These are phyloP conservation scores for Xerocomellus dryophilus DNA, from an alignment of 768 basidiomycete genomes.

Conservation along the genomic window DNA sequence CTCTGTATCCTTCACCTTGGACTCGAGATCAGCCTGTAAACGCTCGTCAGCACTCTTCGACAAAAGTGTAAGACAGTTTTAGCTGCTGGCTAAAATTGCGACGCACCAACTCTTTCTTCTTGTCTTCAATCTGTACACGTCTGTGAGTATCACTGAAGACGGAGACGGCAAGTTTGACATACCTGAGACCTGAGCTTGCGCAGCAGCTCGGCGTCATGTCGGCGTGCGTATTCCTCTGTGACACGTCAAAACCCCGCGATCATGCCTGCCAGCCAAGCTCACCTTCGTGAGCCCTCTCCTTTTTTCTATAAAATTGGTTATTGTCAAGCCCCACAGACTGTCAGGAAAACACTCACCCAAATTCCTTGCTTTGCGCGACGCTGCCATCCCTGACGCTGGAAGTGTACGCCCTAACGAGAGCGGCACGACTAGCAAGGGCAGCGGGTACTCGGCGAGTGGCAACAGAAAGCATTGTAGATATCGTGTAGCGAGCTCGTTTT, in stretches of 20 bases:
- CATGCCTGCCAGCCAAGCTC: conserved; percentile 4
- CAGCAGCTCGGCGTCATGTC: conserved; percentile 56
- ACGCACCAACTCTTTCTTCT: conserved; percentile 35
- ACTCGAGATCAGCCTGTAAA: conserved; percentile 31
- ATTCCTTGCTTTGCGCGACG: conserved; percentile 60
- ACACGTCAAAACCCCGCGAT: background rate
- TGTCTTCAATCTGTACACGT: conserved; percentile 26
- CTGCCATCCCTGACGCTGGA: conserved; percentile 50
- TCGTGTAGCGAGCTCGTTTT: background rate
- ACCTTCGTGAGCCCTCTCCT: conserved; percentile 72
- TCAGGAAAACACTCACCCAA: conserved; percentile 44
- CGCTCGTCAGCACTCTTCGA: conserved; percentile 11
- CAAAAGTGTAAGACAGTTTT: conserved; percentile 12
- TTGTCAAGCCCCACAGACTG: background rate
- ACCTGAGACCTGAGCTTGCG: conserved; percentile 60
- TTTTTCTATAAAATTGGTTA: conserved; percentile 47
- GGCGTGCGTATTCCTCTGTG: conserved; percentile 61
- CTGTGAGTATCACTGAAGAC: background rate
- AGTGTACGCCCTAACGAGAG: conserved; percentile 33
- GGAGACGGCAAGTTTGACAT: conserved; percentile 9
- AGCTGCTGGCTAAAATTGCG: conserved; percentile 6
- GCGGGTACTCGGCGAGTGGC: conserved; percentile 41
- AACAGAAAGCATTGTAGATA: conserved; percentile 24
- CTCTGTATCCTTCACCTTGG: conserved; percentile 23
- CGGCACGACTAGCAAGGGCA: conserved; percentile 34